Conservation (phyloP, 1,284 basidiomycete species). For the Ustilago lituana region DNA sequence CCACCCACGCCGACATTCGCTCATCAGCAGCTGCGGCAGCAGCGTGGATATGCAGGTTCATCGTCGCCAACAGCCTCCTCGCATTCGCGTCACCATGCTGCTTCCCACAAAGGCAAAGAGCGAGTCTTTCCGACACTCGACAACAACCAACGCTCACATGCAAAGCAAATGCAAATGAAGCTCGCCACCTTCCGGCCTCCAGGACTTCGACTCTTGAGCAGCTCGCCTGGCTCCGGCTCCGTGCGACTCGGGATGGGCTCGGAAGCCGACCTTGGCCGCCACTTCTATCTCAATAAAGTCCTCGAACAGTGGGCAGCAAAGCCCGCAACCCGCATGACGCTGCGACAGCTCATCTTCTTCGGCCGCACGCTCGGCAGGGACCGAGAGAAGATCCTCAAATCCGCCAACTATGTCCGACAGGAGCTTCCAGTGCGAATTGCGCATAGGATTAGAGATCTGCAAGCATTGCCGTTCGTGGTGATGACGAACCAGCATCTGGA, state of each 20-base stretch:
- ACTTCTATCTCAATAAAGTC: constrained; percentile 86
- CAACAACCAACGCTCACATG: background rate
- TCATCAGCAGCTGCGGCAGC: too few species aligned
- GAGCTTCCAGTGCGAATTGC: constrained; percentile 88
- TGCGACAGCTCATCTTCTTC: constrained; percentile 79
- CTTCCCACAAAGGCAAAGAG: constrained; percentile 19
- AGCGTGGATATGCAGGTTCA: constrained; percentile 2
- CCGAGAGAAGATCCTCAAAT: constrained; percentile 67
- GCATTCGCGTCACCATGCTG: background rate
- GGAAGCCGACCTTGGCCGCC: constrained; percentile 66
- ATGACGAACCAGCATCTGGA: constrained; percentile 86
- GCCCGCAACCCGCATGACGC: constrained; percentile 77
- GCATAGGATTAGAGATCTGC: constrained; percentile 85
- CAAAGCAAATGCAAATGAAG: background rate
- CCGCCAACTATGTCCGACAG: constrained; percentile 86
- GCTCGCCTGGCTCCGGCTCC: background rate
- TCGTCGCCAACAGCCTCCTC: constrained; percentile 3
- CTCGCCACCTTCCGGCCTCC: background rate
- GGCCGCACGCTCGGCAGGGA: constrained; percentile 52
- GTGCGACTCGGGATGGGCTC: constrained; percentile 30
- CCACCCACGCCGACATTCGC: too few species aligned
- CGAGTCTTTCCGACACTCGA: constrained; percentile 3
- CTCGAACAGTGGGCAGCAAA: constrained; percentile 82
- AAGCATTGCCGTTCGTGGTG: constrained; percentile 84
- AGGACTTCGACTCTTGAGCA: constrained; percentile 20